Conservation (phyloP, 345 rosid genomes). For the Euphorbia peplus region DNA sequence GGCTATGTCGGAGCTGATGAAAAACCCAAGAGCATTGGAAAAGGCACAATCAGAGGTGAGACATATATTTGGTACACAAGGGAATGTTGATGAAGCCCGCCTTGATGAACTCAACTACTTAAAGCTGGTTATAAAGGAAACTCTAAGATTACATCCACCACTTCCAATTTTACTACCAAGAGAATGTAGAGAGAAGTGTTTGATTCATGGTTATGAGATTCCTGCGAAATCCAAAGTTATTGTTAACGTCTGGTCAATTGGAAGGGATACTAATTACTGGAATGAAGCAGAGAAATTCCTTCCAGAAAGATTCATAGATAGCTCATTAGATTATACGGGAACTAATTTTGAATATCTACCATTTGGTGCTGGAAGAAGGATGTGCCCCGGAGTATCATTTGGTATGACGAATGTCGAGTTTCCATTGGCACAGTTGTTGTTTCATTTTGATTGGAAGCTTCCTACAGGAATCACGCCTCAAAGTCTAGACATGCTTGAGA, state of each 20-base stretch:
- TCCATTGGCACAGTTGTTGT: slow-evolving; percentile 10
- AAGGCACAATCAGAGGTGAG: slow-evolving; percentile 4
- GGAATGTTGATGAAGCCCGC: neutral
- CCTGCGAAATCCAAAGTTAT: neutral
- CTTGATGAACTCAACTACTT: neutral
- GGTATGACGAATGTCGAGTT: slow-evolving; percentile 7
- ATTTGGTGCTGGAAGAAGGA: slow-evolving; percentile 7
- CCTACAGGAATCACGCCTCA: neutral
- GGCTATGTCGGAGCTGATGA: slow-evolving; percentile 5
- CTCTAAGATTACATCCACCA: slow-evolving; percentile 7
- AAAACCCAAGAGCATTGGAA: neutral
- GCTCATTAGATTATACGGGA: neutral
- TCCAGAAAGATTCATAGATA: slow-evolving; percentile 4
- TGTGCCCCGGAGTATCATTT: neutral
- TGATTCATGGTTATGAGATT: slow-evolving; percentile 2
- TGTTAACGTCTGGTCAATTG: neutral
- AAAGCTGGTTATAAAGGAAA: slow-evolving; percentile 2
- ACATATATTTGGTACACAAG: neutral
- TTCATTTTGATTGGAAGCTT: slow-evolving; percentile 15
- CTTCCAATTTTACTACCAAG: neutral
- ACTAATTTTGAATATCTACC: slow-evolving; percentile 3
- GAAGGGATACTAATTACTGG: slow-evolving; percentile 10
- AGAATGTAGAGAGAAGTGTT: slow-evolving; percentile 4
- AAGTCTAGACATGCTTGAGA: slow-evolving; percentile 12
- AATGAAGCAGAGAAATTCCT: neutral